Percentiles rank a stretch among this genome's conserved stretches.
phyloP scores from a whole-genome alignment of 1,139 yeast species.

The Yamadazyma spencermartinsiae region DNA sequence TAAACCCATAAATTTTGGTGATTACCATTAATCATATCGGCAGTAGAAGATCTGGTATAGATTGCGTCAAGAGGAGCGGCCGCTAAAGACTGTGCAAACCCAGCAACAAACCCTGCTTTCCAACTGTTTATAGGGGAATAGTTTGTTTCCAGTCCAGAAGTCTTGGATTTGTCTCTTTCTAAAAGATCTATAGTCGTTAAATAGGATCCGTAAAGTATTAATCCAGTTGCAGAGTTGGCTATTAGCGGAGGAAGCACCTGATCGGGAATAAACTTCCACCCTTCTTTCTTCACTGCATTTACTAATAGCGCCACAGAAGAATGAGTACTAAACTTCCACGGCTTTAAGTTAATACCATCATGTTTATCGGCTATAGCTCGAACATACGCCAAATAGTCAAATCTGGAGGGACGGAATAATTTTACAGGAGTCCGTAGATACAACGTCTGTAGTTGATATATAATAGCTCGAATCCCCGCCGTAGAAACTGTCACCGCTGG shows the following conservation, averaged over 20 bases:
- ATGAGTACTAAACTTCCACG: slow-evolving; percentile 71
- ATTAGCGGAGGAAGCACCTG: slow-evolving; percentile 82
- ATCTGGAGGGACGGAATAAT: slow-evolving; percentile 84
- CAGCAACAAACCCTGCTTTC: slow-evolving; percentile 83
- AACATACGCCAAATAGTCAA: slow-evolving; percentile 76
- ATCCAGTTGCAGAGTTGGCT: slow-evolving; percentile 86
- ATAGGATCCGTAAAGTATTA: slow-evolving; percentile 81
- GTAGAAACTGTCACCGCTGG: slow-evolving; percentile 54
- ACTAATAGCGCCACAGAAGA: slow-evolving; percentile 73
- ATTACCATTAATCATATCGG: slow-evolving; percentile 67
- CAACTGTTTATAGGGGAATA: slow-evolving; percentile 57
- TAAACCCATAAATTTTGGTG: slow-evolving; percentile 78
- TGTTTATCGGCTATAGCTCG: slow-evolving; percentile 51
- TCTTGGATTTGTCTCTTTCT: slow-evolving; percentile 13
- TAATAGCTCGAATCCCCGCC: slow-evolving; percentile 80
- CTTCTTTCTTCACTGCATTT: slow-evolving; percentile 71
- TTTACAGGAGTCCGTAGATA: slow-evolving; percentile 84
- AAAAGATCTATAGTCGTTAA: slow-evolving; percentile 49
- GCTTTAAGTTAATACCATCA: slow-evolving; percentile 52
- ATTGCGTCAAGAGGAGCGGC: slow-evolving; percentile 96
- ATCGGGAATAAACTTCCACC: slow-evolving; percentile 87
- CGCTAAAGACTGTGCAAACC: slow-evolving; percentile 81
- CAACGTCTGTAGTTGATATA: slow-evolving; percentile 76
- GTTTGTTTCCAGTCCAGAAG: slow-evolving; percentile 12
- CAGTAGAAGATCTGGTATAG: slow-evolving; percentile 74